Percentiles rank a stretch among this genome's conserved stretches.
These are phyloP conservation scores for Beauveria sp. DNA, from an alignment of 2,329 filamentous ascomycete species.

Conservation along the genomic window DNA sequence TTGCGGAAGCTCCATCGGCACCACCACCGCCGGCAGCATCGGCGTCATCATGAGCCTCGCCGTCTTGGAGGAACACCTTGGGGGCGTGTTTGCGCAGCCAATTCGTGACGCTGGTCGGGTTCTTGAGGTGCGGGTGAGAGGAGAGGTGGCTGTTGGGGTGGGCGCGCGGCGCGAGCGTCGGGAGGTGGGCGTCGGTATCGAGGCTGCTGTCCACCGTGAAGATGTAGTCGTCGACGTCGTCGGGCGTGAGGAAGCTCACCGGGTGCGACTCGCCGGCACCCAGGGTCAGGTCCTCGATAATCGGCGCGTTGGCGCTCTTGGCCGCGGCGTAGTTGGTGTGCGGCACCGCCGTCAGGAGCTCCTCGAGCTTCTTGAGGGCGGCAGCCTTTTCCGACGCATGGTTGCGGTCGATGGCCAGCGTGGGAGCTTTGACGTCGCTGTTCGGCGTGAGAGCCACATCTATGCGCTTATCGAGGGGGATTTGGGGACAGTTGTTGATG, in stretches of 20 bases:
- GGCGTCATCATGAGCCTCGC: constrained; percentile 36
- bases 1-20: constrained; percentile 14
- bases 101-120: constrained; percentile 89
- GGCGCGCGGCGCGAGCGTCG: constrained; percentile 45
- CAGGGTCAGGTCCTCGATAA: constrained; percentile 41
- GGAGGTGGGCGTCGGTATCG: constrained; percentile 33
- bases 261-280: constrained; percentile 48
- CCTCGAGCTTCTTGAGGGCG: constrained; percentile 40
- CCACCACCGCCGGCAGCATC: constrained; percentile 26
- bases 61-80: constrained; percentile 76
- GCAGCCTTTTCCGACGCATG: constrained; percentile 32
- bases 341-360: constrained; percentile 45
- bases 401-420: constrained; percentile 24
- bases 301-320: constrained; percentile 54
- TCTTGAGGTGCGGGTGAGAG: constrained; percentile 42
- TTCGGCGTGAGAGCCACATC: constrained; percentile 52
- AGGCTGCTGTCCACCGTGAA: constrained; percentile 51
- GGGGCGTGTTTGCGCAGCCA: constrained; percentile 85
- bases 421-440: constrained; percentile 29
- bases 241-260: constrained; percentile 58
- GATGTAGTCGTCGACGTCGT: constrained; percentile 69
- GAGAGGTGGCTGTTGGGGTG: constrained; percentile 27
- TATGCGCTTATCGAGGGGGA: constrained; percentile 67
- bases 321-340: constrained; percentile 46
- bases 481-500: constrained; percentile 75